Base-by-base conservation (phyloP, 2,329 filamentous ascomycete genomes). In the Talaromyces sp. region DNA sequence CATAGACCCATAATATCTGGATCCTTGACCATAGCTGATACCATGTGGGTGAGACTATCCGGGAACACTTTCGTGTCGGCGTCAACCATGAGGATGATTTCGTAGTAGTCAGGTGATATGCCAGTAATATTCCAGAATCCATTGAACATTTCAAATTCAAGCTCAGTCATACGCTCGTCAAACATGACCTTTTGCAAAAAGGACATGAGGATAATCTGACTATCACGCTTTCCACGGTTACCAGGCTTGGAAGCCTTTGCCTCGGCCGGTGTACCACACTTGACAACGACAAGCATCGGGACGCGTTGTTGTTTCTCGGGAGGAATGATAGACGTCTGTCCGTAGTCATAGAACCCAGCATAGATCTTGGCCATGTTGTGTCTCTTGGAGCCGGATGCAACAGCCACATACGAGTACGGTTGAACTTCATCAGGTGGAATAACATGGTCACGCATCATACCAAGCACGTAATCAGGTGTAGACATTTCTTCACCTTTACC, bases 181-280 rank as follows among this genome's bases (percentile, higher is more conserved):
- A 99, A 99, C 95, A 99, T 99, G 75, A 99, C 95, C 82, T 99
- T 99, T 77, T 99, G 95, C 71, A 99, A 82, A 85, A 99, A 99
- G 5, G 93, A 97, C 95, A 99, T 99, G 70, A 99, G 85, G 71
- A 99, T 95, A 74, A 99, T 97, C 79, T 99, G 95, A 82, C 92
- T 97, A 84, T 99, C 95, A 76, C 95, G 92, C 85, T 99, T 99
- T 79, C 95, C 96, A 80, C 95, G 88, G 80, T 99, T 99, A 72
- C 95, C 95, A 13, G 96, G 92, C 80, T 99, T 99, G 65, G 90
- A 85, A 72, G 90, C 90, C 47, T 79, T 83, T 37, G 87, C 85
- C 80, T 99, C 95, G 63, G 92, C 92, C 1, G 92, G 92, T 15
- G 95, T 98, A 70, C 95, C 95, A 73, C 91, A 96, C 81, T 99